Evolutionary conservation across 2,329 filamentous ascomycete genomes (phyloP).

Genomic region (Trichoderma polysporum): DNA sequence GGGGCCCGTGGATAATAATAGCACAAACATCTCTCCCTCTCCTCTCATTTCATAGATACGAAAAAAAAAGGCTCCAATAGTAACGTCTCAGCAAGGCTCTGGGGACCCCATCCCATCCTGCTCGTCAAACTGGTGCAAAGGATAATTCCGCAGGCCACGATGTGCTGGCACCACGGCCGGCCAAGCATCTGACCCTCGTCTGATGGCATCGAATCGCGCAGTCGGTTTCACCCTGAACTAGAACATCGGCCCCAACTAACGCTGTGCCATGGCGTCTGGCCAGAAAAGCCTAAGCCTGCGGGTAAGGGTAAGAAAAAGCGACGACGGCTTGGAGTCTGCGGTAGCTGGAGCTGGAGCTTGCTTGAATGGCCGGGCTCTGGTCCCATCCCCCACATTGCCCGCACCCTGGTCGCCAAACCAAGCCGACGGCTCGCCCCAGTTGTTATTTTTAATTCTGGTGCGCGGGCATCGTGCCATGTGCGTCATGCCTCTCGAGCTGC

Average conservation of each 20-base stretch:
- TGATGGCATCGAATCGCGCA: constrained; percentile 11
- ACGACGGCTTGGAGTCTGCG: background rate
- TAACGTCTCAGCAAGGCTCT: background rate
- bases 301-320: constrained; percentile 11
- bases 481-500: constrained; percentile 20
- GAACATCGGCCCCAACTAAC: background rate
- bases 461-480: constrained; percentile 23
- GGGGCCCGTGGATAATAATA: background rate
- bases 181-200: constrained; percentile 15
- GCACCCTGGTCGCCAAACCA: constrained; percentile 17
- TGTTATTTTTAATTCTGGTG: constrained; percentile 23
- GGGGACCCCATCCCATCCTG: background rate
- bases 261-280: background rate
- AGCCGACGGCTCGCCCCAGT: constrained; percentile 22
- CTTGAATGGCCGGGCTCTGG: background rate
- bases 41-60: background rate
- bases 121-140: background rate
- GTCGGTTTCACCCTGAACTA: constrained; percentile 13
- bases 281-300: background rate
- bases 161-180: constrained; percentile 13
- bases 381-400: constrained; percentile 16
- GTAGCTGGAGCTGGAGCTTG: constrained; percentile 14
- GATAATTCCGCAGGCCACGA: background rate
- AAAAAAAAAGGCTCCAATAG: background rate
- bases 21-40: background rate